These are phyloP conservation scores for Lanzia echinophila DNA, from an alignment of 2,329 filamentous ascomycete species.

Conservation along the genomic window DNA sequence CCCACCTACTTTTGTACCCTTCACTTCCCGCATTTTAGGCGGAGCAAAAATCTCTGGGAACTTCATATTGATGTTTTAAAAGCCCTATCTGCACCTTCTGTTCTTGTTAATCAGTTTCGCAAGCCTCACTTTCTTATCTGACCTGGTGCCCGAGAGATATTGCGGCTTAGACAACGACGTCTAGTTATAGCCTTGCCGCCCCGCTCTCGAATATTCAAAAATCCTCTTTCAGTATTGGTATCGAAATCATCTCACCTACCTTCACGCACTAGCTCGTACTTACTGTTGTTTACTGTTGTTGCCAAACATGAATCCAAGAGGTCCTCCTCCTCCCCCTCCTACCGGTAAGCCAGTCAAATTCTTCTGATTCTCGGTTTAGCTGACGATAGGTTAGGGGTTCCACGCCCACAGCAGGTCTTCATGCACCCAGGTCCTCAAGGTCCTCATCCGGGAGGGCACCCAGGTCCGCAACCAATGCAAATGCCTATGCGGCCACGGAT, in stretches of 20 bases:
- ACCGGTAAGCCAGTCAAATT: neutral
- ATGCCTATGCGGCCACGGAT: slow-evolving; percentile 4
- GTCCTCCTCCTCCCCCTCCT: neutral
- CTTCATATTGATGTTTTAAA: neutral
- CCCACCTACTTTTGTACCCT: neutral
- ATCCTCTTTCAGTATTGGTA: too few species aligned
- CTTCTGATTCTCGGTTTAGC: neutral
- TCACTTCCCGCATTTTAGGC: neutral
- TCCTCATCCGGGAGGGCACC: neutral
- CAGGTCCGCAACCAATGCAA: slow-evolving; percentile 2
- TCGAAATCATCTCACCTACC: too few species aligned
- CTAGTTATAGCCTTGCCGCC: slow-evolving; percentile 3
- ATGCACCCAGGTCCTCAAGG: neutral
- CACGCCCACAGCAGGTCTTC: neutral
- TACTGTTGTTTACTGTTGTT: neutral
- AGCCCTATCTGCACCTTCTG: neutral
- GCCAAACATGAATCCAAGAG: neutral
- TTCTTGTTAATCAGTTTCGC: neutral
- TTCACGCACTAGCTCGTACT: neutral
- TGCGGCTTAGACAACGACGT: neutral
- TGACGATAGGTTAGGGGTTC: neutral
- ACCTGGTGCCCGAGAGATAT: neutral
- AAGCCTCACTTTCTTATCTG: neutral
- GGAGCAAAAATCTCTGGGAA: neutral
- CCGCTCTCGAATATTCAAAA: neutral